A percentile compares a stretch with the other conserved stretches of the same genome.
Conservation (phyloP, 768 basidiomycete genomes). For the Phanerochaete carnosa region DNA sequence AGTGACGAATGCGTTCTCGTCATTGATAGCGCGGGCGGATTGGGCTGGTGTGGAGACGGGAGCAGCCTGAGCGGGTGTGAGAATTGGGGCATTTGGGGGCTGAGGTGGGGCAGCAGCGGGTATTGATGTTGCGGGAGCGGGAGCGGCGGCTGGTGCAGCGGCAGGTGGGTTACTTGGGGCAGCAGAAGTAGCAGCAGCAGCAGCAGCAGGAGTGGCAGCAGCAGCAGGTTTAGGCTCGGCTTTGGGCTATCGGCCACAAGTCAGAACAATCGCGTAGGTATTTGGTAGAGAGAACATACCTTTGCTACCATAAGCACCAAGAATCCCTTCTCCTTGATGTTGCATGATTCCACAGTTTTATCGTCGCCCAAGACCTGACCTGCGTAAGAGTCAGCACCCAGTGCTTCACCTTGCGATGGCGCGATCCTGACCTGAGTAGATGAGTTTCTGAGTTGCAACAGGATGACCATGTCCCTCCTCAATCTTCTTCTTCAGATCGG, state of each 20-base stretch:
- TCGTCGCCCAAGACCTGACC: constrained; percentile 90
- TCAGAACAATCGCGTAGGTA: not conserved
- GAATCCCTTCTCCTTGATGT: constrained; percentile 98
- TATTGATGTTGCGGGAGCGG: constrained; percentile 32
- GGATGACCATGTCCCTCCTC: constrained; percentile 69
- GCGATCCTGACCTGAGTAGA: constrained; percentile 74
- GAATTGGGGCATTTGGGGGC: constrained; percentile 30
- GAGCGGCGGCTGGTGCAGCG: constrained; percentile 31
- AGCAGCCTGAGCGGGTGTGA: constrained; percentile 30
- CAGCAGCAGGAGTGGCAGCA: constrained; percentile 26
- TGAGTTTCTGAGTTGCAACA: constrained; percentile 81
- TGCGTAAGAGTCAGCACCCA: constrained; percentile 29
- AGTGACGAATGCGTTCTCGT: constrained; percentile 62
- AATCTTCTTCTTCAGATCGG: constrained; percentile 82
- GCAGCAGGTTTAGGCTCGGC: constrained; percentile 55
- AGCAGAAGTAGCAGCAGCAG: constrained; percentile 27
- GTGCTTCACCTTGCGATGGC: not conserved
- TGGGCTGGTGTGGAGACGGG: constrained; percentile 13
- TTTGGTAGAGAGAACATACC: constrained; percentile 41
- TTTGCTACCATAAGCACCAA: constrained; percentile 99
- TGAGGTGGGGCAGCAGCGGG: constrained; percentile 33
- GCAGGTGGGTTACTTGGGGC: constrained; percentile 29
- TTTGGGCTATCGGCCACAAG: not conserved
- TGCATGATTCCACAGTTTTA: constrained; percentile 82
- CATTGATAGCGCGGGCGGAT: constrained; percentile 37